Base-by-base conservation (phyloP, 108 stramenopile species). In the Cyclotella baltica region DNA sequence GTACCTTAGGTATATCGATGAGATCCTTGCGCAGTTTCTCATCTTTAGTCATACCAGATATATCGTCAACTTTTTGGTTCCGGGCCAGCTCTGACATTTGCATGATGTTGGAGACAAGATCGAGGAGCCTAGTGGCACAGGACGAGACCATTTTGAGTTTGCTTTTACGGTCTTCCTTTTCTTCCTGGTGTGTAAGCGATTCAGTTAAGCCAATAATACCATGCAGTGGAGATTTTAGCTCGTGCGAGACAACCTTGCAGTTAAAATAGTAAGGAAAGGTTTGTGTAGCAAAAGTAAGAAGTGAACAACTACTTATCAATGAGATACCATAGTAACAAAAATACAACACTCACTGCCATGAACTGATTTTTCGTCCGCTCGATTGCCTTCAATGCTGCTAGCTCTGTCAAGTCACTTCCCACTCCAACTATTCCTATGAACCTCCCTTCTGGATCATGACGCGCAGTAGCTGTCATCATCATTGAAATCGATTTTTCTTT, bases 401-500 rank as follows among this genome's bases (percentile, higher is more conserved):
- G 25, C 19, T 63, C 72, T 22, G 72, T 61, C 15, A 58, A 51
- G 40, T 74, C 73, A 57, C 43, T 43, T 9, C 73, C 73, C 43
- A 74, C 51, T 46, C 73, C 38, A 20, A 74, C 37, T 46, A 74
- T 62, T 48, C 73, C 73, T 23, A 46, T 43, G 73, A 74, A 20
- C 38, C 9, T 5, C 36, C 63, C 63, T 16, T 11, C 36, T 11
- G 61, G 43, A 50, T 74, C 73, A 2, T 63, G 37, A 2, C 73
- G 22, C 18, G 73, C 16, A 1, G 73, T 58, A 4, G 73, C 73
- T 23, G 38, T 58, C 35, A 74, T 62, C 2, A 74, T 31, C 13
- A 74, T 18, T 27, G 43, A 47, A 48, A 68, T 25, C 8, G n/a
- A 36, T 6, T 19, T 25, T 20, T 59, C 71, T 23, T 30, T 33